Percentiles rank a stretch among this genome's conserved stretches.
phyloP scores from a whole-genome alignment of 2,329 filamentous ascomycete genomes.

The Botrytis porri region DNA sequence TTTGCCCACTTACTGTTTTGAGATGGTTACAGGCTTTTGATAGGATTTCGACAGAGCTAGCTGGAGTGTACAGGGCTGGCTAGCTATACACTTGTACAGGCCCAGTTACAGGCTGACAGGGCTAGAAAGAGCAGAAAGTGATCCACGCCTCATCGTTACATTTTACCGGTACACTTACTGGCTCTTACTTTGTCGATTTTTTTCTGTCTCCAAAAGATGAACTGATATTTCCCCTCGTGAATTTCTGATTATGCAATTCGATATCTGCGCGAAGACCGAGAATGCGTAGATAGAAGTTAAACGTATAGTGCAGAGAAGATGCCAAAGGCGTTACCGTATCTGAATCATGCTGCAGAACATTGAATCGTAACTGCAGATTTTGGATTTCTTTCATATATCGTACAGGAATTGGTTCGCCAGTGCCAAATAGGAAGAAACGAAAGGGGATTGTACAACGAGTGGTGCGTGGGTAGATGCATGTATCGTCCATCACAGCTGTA shows the following conservation, averaged over 20 bases:
- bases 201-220: not conserved
- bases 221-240: not conserved
- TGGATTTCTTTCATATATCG: not conserved
- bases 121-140: not conserved
- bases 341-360: not conserved
- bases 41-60: not conserved
- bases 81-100: slow-evolving; percentile 1
- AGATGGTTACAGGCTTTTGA: not conserved
- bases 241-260: not conserved
- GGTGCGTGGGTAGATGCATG: slow-evolving; percentile 5
- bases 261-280: not conserved
- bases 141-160: slow-evolving; percentile 1
- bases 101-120: not conserved
- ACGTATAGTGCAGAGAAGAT: not conserved
- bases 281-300: not conserved
- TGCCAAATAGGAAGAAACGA: not conserved
- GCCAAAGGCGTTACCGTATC: not conserved
- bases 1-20: slow-evolving; percentile 5
- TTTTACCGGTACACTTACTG: slow-evolving; percentile 2
- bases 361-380: slow-evolving; percentile 3
- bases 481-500: not conserved
- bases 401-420: not conserved
- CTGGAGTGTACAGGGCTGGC: not conserved
- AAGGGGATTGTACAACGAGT: not conserved
- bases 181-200: not conserved